Evolutionary conservation across 2,329 filamentous ascomycete species (phyloP).

Genomic region (Eutypa lata): DNA sequence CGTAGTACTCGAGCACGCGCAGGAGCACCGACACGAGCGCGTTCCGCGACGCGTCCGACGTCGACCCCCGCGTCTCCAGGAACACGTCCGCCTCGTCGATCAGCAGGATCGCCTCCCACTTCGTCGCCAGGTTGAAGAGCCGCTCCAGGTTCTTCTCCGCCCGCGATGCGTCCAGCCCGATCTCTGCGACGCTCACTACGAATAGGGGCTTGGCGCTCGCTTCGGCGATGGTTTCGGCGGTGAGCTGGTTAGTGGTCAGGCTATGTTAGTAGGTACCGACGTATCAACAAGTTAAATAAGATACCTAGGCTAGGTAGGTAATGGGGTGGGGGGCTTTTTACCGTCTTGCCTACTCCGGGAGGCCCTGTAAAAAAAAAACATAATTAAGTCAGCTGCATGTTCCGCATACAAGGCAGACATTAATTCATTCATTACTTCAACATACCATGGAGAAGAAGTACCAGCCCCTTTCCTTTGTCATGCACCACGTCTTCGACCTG

Average conservation of each 20-base stretch:
- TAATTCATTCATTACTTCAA: neutral
- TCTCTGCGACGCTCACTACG: slow-evolving; percentile 8
- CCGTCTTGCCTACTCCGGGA: slow-evolving; percentile 11
- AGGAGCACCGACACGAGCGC: slow-evolving; percentile 16
- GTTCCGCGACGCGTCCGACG: slow-evolving; percentile 8
- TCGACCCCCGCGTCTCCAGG: slow-evolving; percentile 9
- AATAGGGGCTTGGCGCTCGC: slow-evolving; percentile 10
- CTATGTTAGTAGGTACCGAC: no score
- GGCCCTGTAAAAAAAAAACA: neutral
- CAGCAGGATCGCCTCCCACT: slow-evolving; percentile 20
- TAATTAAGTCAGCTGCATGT: neutral
- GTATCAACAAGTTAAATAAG: neutral
- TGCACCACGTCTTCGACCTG: slow-evolving; percentile 9
- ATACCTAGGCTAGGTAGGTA: neutral
- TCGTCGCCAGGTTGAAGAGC: slow-evolving; percentile 14
- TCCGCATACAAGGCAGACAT: no score
- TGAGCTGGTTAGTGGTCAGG: no score
- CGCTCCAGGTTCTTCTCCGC: slow-evolving; percentile 10
- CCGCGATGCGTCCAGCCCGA: slow-evolving; percentile 5
- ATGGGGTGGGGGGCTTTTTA: neutral
- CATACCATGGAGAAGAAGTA: slow-evolving; percentile 8
- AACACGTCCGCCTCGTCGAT: slow-evolving; percentile 14
- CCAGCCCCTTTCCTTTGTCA: slow-evolving; percentile 9
- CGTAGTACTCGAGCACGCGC: slow-evolving; percentile 9
- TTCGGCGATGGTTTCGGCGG: slow-evolving; percentile 9